phyloP scores from a whole-genome alignment of 228 moss, liverwort and hornwort species.

The Sphagnum magellanicum region DNA sequence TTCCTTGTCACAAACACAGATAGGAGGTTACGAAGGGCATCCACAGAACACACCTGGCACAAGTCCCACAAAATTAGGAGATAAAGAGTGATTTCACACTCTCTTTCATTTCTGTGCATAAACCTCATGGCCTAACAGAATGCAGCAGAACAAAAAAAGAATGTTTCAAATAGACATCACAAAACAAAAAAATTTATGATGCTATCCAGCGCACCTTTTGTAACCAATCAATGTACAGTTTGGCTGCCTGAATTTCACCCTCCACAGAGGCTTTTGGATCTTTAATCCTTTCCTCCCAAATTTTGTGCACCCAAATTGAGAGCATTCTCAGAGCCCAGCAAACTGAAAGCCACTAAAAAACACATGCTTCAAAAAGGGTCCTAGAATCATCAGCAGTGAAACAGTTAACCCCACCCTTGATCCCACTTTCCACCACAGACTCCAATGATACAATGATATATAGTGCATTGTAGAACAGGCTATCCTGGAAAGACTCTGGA shows the following conservation, averaged over 20 bases:
- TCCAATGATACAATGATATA: too few relatives aligned
- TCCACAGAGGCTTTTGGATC: neutral
- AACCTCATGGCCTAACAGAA: too few relatives aligned
- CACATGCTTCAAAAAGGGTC: too few relatives aligned
- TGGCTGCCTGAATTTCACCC: neutral
- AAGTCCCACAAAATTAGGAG: neutral
- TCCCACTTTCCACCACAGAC: too few relatives aligned
- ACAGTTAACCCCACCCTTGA: too few relatives aligned
- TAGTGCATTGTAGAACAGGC: too few relatives aligned
- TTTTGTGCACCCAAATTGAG: conserved; percentile 30
- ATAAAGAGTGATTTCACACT: neutral
- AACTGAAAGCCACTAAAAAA: conserved; percentile 33
- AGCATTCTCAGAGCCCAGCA: conserved; percentile 54
- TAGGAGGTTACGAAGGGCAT: conserved; percentile 68
- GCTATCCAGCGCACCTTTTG: conserved; percentile 43
- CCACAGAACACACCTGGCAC: conserved; percentile 73
- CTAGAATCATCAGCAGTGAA: too few relatives aligned
- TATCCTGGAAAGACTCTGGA: too few relatives aligned
- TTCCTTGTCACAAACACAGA: conserved; percentile 37
- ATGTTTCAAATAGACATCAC: too few relatives aligned
- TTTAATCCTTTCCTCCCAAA: conserved; percentile 14
- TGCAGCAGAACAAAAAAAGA: too few relatives aligned
- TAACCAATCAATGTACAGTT: conserved; percentile 31
- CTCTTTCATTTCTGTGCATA: too few relatives aligned
- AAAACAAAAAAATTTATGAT: neutral